These are phyloP conservation scores for Hura crepitans DNA, from an alignment of 441 rosid species.

Conservation along the genomic window DNA sequence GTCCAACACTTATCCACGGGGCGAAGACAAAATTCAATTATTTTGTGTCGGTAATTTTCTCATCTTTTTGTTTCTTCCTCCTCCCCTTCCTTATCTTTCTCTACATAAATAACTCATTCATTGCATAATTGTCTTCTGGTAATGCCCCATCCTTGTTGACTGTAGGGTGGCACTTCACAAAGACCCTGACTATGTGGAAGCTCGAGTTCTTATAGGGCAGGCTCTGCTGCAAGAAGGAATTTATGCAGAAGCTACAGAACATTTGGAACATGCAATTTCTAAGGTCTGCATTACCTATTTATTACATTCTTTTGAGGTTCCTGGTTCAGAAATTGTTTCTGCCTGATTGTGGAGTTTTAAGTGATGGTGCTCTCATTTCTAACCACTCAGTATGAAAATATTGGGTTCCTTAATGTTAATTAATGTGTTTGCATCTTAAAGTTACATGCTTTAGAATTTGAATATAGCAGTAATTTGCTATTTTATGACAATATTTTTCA, in stretches of 20 bases:
- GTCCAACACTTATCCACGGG: constrained; percentile 49
- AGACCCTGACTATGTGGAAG: constrained; percentile 57
- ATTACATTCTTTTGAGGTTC: neutral
- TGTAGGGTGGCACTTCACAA: constrained; percentile 68
- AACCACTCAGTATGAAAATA: neutral
- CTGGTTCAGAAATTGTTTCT: neutral
- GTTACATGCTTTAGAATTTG: neutral
- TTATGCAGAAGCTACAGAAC: constrained; percentile 51
- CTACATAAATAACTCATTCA: neutral
- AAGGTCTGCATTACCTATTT: constrained; percentile 45
- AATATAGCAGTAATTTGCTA: neutral
- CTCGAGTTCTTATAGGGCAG: constrained; percentile 68
- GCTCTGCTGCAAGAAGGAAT: constrained; percentile 50
- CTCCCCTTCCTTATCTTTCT: constrained; percentile 6
- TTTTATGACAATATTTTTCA: neutral
- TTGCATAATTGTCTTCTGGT: constrained; percentile 11
- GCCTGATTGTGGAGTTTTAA: constrained; percentile 2
- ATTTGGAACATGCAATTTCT: constrained; percentile 69
- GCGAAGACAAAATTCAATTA: constrained; percentile 45
- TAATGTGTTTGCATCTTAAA: neutral
- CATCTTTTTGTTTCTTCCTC: constrained; percentile 4
- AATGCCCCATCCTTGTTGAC: too few species aligned
- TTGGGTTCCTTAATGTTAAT: neutral
- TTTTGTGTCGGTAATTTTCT: constrained; percentile 49
- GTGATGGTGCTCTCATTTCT: neutral